Percentiles rank a stretch among this genome's conserved stretches.
These are phyloP conservation scores for Trichoderma lentiforme DNA, from an alignment of 2,329 filamentous ascomycete genomes.

Conservation along the genomic window DNA sequence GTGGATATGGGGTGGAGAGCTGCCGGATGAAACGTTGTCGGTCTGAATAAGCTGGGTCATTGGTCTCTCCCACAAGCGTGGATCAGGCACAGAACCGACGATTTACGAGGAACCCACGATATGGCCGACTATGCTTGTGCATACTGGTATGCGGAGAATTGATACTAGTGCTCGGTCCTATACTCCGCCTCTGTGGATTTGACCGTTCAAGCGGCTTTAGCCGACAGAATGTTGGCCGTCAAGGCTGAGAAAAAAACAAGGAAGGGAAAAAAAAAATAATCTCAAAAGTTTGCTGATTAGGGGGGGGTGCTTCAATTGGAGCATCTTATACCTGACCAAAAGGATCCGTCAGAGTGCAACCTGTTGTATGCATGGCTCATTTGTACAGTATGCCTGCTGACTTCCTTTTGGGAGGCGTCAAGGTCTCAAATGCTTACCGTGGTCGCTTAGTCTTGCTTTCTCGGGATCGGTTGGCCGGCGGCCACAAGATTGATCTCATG, in stretches of 20 bases:
- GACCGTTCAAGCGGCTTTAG: not conserved
- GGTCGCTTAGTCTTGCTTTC: constrained; percentile 10
- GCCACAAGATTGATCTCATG: constrained; percentile 16
- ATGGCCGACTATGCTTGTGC: not conserved
- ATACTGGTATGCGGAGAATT: not conserved
- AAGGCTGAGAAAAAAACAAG: not conserved
- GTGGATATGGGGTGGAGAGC: constrained; percentile 11
- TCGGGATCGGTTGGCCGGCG: constrained; percentile 12
- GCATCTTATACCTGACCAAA: not conserved
- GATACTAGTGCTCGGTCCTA: not conserved
- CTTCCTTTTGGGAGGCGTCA: constrained; percentile 14
- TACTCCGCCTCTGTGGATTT: not conserved
- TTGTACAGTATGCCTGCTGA: constrained; percentile 3
- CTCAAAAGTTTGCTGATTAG: not conserved
- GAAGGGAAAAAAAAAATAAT: no score
- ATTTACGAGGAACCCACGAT: not conserved
- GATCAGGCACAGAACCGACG: constrained; percentile 12
- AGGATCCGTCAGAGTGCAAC: not conserved
- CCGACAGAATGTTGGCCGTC: not conserved
- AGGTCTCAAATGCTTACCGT: constrained; percentile 10
- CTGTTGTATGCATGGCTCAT: not conserved
- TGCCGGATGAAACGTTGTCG: constrained; percentile 14
- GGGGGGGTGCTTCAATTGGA: not conserved
- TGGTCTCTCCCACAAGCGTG: constrained; percentile 9
- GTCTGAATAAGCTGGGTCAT: constrained; percentile 3